Evolutionary conservation across 495 filamentous ascomycete genomes (phyloP).

Genomic region (Monascus purpureus): DNA sequence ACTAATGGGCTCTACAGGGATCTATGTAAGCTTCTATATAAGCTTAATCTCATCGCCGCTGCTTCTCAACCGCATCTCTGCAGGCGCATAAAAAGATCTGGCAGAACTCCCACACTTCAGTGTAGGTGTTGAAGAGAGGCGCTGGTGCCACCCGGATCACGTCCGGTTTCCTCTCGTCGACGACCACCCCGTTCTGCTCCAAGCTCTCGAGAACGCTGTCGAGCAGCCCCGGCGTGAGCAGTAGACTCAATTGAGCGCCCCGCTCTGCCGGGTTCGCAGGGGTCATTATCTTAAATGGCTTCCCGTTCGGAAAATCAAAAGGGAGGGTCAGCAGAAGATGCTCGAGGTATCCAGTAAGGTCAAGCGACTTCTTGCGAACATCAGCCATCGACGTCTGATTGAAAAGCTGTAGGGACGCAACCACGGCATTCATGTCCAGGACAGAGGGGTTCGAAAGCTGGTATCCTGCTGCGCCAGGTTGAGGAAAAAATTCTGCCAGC

Average conservation of each 20-base stretch:
- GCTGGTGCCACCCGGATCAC: constrained; percentile 87
- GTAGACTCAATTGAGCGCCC: constrained; percentile 77
- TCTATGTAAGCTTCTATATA: too few species aligned
- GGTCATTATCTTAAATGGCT: constrained; percentile 66
- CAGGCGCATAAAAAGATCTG: constrained; percentile 32
- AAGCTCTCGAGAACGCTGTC: constrained; percentile 53
- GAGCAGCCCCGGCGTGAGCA: constrained; percentile 52
- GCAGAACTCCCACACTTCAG: constrained; percentile 67
- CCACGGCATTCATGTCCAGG: constrained; percentile 48
- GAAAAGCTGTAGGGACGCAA: constrained; percentile 71
- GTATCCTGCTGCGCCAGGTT: constrained; percentile 46
- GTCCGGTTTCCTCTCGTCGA: constrained; percentile 82
- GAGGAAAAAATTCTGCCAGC: constrained; percentile 54
- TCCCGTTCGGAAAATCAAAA: constrained; percentile 21
- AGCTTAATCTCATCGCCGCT: constrained; percentile 2
- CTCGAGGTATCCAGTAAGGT: constrained; percentile 71
- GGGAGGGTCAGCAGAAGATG: constrained; percentile 39
- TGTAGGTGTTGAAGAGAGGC: constrained; percentile 77
- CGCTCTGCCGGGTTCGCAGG: constrained; percentile 55
- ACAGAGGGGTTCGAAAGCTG: constrained; percentile 50
- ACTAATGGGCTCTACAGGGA: too few species aligned
- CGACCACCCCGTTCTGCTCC: constrained; percentile 56
- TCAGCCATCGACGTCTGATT: constrained; percentile 51
- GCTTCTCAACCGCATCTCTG: constrained; percentile 15
- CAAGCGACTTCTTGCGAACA: constrained; percentile 60